These are phyloP conservation scores for Tetracentron sinense DNA, from an alignment of 164 flowering plant genomes.

Conservation along the genomic window DNA sequence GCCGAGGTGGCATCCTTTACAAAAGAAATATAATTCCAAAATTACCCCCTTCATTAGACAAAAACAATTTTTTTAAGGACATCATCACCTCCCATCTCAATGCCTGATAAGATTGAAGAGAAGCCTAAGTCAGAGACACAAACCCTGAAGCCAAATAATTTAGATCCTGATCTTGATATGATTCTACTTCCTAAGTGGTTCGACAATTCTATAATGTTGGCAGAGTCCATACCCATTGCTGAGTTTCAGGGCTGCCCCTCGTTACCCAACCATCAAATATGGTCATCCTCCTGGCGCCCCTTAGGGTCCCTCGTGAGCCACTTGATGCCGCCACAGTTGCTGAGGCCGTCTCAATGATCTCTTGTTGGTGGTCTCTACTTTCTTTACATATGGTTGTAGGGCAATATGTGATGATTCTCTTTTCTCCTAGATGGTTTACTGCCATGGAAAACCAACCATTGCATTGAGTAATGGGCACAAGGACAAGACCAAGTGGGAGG, in stretches of 20 bases:
- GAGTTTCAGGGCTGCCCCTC: slow-evolving; percentile 14
- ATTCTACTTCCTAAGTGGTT: slow-evolving; percentile 12
- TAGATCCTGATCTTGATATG: slow-evolving; percentile 13
- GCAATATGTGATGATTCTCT: neutral
- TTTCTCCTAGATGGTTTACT: no score
- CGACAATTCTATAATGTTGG: slow-evolving; percentile 12
- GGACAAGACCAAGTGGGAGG: slow-evolving; percentile 90
- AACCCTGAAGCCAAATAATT: slow-evolving; percentile 1
- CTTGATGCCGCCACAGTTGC: slow-evolving; percentile 76
- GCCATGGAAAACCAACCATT: no score
- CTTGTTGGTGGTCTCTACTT: slow-evolving; percentile 51
- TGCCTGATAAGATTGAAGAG: no score
- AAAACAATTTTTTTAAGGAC: no score
- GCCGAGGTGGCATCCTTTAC: no score
- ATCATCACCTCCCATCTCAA: no score
- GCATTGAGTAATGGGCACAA: slow-evolving; percentile 39
- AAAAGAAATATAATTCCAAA: no score
- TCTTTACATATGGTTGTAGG: no score
- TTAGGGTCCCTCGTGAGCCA: slow-evolving; percentile 58
- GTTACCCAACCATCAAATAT: slow-evolving; percentile 11
- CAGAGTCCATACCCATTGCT: slow-evolving; percentile 13
- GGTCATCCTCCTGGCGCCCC: slow-evolving; percentile 19
- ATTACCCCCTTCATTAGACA: no score
- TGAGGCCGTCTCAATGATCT: slow-evolving; percentile 71
- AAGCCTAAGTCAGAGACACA: slow-evolving; percentile 6